A percentile compares a stretch with the other conserved stretches of the same genome.
These are phyloP conservation scores for Amesomyces nigricolor DNA, from an alignment of 2,329 filamentous ascomycete species.

Conservation along the genomic window DNA sequence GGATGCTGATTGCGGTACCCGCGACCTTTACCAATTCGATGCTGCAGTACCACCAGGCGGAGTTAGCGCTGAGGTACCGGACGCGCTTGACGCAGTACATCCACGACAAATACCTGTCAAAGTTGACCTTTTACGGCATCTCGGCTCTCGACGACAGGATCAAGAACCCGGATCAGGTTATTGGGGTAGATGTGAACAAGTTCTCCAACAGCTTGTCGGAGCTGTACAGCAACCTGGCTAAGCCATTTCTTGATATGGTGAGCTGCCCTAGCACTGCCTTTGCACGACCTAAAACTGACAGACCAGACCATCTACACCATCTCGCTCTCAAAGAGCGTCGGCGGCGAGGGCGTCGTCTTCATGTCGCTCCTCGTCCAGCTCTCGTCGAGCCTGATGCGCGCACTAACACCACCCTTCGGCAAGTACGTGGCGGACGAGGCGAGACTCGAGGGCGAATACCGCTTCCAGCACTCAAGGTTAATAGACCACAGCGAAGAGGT, in stretches of 20 bases:
- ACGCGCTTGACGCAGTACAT: constrained; percentile 90
- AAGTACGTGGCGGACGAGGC: constrained; percentile 98
- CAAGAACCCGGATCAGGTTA: constrained; percentile 96
- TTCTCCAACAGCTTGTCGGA: constrained; percentile 95
- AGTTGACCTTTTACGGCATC: constrained; percentile 96
- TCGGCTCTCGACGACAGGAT: constrained; percentile 94
- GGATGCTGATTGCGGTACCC: constrained; percentile 95
- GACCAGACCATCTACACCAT: constrained; percentile 80
- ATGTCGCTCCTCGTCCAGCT: constrained; percentile 93
- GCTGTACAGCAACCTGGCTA: constrained; percentile 92
- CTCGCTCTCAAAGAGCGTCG: constrained; percentile 88
- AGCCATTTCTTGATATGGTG: constrained; percentile 89
- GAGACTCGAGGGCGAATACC: constrained; percentile 87
- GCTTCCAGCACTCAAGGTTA: constrained; percentile 87
- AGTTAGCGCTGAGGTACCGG: constrained; percentile 86
- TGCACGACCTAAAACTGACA: constrained; percentile 23
- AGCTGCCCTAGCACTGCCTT: constrained; percentile 19
- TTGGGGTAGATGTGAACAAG: constrained; percentile 92
- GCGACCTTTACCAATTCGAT: constrained; percentile 99
- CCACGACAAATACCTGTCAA: constrained; percentile 92
- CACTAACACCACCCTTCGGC: constrained; percentile 90
- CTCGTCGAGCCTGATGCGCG: constrained; percentile 88
- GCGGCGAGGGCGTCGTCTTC: constrained; percentile 88
- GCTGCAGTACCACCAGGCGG: constrained; percentile 96
- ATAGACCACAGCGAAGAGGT: constrained; percentile 97